Base-by-base conservation (phyloP, 2,329 filamentous ascomycete species). In the Pseudogymnoascus sp. region DNA sequence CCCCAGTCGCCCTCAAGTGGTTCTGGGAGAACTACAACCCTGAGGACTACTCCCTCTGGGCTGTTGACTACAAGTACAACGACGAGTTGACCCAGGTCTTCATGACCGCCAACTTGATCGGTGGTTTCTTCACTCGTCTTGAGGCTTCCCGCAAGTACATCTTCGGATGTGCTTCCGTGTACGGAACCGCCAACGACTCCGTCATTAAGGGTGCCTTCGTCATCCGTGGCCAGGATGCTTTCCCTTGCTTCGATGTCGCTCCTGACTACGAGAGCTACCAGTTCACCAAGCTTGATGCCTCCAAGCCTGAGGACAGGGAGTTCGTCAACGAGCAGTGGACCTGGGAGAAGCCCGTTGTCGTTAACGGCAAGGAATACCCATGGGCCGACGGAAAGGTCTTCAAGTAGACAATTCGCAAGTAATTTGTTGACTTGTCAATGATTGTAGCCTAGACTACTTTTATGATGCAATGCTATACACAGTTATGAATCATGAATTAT, bases 81-180 rank as follows among this genome's bases (percentile, higher is more conserved):
- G 87, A 96, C 65, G 94, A 99, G 87, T 85, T 99, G 70, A 97
- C 91, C 74, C 82, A 94, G 78, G 89, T 89, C 74, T 99, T 99
- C 89, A 99, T 99, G 94, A 93, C 91, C 71, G 90, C 89, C 84
- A 99, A 99, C 86, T 82, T 97, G 78, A 93, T 99, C 76, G 92
- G 90, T 79, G 94, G 94, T 77, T 96, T 99, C 86, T 96, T 97
- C 82, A 85, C 86, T 77, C 94, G 94, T 83, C 90, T 99, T 65
- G 94, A 99, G 85, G 94, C 76, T 67, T 96, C 91, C 75, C 92
- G 94, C 83, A 99, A 99, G 88, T 96, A 91, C 85, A 79, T 99
- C 75, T 97, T 99, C 80, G 94, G 94, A 71, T 86, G 83, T 72
- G 86, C 86, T 72, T 93, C 90, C 69, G 94, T 99, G 69, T 99